A percentile compares a stretch with the other conserved stretches of the same genome.
Evolutionary conservation across 1,284 basidiomycete species (phyloP).

Genomic region (Inonotus hispidus): DNA sequence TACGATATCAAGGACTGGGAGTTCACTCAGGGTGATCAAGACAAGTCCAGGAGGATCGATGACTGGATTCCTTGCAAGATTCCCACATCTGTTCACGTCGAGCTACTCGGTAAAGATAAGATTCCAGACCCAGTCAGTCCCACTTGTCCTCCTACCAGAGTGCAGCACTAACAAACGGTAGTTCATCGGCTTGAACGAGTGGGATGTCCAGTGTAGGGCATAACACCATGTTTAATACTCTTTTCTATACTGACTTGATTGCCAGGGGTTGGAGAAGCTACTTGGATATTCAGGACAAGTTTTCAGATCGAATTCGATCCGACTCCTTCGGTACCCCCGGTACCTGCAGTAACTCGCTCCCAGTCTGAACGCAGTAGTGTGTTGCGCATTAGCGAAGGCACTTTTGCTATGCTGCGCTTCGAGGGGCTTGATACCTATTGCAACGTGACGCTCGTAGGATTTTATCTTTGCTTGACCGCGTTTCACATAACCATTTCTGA

Average conservation of each 20-base stretch:
- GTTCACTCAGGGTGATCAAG: constrained; percentile 64
- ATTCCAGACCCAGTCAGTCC: constrained; percentile 75
- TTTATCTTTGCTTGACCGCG: neutral
- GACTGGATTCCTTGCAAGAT: constrained; percentile 65
- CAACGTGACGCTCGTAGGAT: constrained; percentile 56
- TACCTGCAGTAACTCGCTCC: no score
- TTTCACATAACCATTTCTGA: neutral
- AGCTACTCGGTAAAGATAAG: constrained; percentile 61
- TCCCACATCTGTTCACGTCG: constrained; percentile 82
- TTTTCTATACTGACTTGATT: neutral
- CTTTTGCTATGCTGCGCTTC: constrained; percentile 64
- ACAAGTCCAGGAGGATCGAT: constrained; percentile 48
- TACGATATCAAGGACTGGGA: constrained; percentile 43
- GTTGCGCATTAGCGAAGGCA: neutral
- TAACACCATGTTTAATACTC: constrained; percentile 19
- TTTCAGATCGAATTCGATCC: constrained; percentile 52
- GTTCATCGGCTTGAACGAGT: constrained; percentile 76
- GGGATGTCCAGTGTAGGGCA: constrained; percentile 76
- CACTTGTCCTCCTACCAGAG: neutral
- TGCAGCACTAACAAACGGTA: constrained; percentile 24
- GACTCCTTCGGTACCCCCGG: constrained; percentile 25
- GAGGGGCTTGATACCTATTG: constrained; percentile 89
- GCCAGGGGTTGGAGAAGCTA: constrained; percentile 79
- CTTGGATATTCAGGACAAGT: constrained; percentile 78
- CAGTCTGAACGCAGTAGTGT: no score